Base-by-base conservation (phyloP, 345 rosid genomes). In the Leavenworthia alabamica region DNA sequence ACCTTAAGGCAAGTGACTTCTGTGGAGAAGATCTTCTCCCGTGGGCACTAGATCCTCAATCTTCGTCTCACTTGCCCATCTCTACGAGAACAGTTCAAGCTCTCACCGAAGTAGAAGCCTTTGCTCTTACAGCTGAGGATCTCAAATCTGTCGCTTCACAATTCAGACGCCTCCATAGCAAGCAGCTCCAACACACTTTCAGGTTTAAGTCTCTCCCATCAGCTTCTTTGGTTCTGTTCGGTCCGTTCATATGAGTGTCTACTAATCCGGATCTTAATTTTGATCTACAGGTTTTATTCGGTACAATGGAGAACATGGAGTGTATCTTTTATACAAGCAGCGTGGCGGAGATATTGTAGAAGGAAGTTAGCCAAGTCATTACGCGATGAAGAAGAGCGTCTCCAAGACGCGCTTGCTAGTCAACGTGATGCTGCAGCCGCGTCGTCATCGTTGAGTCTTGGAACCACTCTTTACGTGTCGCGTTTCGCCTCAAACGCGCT, bases 41-140 rank as follows among this genome's bases (percentile, higher is more conserved):
- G 3, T 49, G 80, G 79, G 86, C 86, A 31, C 37, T 81, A n/a
- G 86, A 81, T 59, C 86, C 86, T 22, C 79, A 79, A 26, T 57
- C 80, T 63, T 54, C 77, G 14, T 63, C 73, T 16, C 28, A 77
- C 12, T 56, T 70, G 15, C 79, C 79, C 0, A 70, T 71, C 45
- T 75, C 79, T 1, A 75, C 79, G 3, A 75, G 76, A 60, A 70
- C 79, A 1, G 79, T 75, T 6, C 68, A 48, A 43, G 75, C 79
- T 20, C 35, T 40, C 6, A 62, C 68, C 2, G 79, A 75, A 56
- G 79, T 75, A 0, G 79, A 75, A 56, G 79, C 79, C 14, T 75
- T 75, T 47, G 73, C 79, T 23, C 64, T 75, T 7, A 37, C 20
- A 6, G 76, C 79, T 2, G 75, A 75, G 0, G 76, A 75, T 41